Percentiles rank a stretch among this genome's conserved stretches.
Evolutionary conservation across 2,329 filamentous ascomycete species (phyloP).

Genomic region (Cladophialophora bantiana): DNA sequence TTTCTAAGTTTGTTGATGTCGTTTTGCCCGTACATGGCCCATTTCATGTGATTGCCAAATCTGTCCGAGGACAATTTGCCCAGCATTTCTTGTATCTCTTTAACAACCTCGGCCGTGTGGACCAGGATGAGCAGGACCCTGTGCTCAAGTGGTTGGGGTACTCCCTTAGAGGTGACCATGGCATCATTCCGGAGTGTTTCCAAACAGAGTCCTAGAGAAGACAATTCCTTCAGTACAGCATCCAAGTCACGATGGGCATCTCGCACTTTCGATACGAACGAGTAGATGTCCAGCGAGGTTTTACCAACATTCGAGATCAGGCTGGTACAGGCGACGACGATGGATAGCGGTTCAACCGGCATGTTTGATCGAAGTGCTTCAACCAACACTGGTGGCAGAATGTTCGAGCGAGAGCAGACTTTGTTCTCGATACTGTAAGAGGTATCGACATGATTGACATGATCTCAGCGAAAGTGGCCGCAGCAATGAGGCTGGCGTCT

Average conservation of each 20-base stretch:
- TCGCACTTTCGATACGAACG: conserved; percentile 4
- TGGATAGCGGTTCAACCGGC: conserved; percentile 5
- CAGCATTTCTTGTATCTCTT: conserved; percentile 5
- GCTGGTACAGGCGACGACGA: background rate
- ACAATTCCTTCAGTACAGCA: conserved; percentile 2
- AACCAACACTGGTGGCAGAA: too few relatives aligned
- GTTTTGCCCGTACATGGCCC: conserved; percentile 5
- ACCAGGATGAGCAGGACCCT: background rate
- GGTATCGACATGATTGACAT: too few relatives aligned
- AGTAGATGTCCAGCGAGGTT: background rate
- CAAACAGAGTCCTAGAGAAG: conserved; percentile 1
- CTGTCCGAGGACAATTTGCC: conserved; percentile 3
- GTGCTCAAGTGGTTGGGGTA: conserved; percentile 8
- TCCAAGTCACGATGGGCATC: conserved; percentile 3
- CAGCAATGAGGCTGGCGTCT: too few relatives aligned
- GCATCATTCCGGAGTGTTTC: conserved; percentile 8
- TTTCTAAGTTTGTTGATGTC: conserved; percentile 11
- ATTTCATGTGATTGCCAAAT: conserved; percentile 7
- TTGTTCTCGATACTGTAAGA: too few relatives aligned
- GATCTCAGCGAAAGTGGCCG: too few relatives aligned
- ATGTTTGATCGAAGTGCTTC: background rate
- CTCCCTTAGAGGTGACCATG: conserved; percentile 4
- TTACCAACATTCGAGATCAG: conserved; percentile 10
- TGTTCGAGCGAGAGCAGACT: too few relatives aligned
- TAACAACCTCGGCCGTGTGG: background rate